Base-by-base conservation (phyloP, 2,329 filamentous ascomycete genomes). In the Monosporascus sp. region DNA sequence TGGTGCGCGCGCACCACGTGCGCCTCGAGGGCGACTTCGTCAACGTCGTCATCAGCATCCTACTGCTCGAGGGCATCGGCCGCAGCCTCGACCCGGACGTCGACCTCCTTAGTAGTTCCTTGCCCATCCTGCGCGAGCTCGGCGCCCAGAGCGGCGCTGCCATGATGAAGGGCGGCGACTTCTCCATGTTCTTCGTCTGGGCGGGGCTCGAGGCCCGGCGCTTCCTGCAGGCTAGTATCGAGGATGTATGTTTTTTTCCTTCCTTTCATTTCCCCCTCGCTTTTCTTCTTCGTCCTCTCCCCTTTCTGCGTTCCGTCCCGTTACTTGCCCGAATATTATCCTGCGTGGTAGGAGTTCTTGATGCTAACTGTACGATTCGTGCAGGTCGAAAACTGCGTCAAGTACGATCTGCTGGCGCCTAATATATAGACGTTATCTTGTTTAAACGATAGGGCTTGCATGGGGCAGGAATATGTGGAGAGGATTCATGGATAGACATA, bases 11-110 rank as follows among this genome's bases (percentile, higher is more conserved):
- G 9, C 94, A 99, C 68, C 94, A 99, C 66, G 94, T 99, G 4
- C 82, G 94, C 8, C 81, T 99, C 49, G 94, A 99, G 70, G 94
- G 94, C 8, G 94, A 99, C 68, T 99, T 97, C 67, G 91, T 99
- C 67, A 99, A 99, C 66, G 94, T 99, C 5, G 93, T 99, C 31
- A 87, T 99, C 54, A 96, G 90, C 55, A 97, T 97, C 50, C 75
- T 99, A 37, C 78, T 99, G 2, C 78, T 99, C 1, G 94, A 99
- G 68, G 94, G 94, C 6, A 99, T 97, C 64, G 94, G 94, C 0
- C 82, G 94, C 56, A 90, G 80, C 54, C 73, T 99, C 17, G 87
- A 97, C 68, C 93, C 94, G 0, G 79, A 93, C 50, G 76, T 97
- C 47, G 94, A 99, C 71, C 76, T 99, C 14, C 87, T 99, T 59